Evolutionary conservation across 2,329 filamentous ascomycete species (phyloP), one percentile per base, ranked within the genome.

Genomic region (Cercospora sp.): DNA sequence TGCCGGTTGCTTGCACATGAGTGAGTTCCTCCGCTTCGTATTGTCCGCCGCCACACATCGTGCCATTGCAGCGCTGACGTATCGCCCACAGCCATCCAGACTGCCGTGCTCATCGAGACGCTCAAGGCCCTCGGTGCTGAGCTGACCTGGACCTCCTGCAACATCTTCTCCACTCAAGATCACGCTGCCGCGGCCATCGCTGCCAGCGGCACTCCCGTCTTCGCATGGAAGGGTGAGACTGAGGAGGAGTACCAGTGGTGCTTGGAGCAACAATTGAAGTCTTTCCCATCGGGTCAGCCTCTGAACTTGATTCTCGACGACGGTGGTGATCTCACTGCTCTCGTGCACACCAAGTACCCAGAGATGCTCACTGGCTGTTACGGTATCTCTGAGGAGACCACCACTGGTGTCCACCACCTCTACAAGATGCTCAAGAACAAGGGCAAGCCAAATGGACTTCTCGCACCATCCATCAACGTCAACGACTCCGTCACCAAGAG

Each of bases 181-280:
- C 94, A 98, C 85, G 95, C 95, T 78, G 95, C 95, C 65, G 94
- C 95, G 75, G 95, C 95, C 82, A 97, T 99, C 85, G 95, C 95
- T 76, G 95, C 94, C 67, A 86, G 89, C 65, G 95, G 94, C 82
- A 91, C 96, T 74, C 94, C 94, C 78, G 94, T 99, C 78, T 91
- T 91, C 79, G 89, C 89, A 77, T 91, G 89, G 89, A 91, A 91
- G 84, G 89, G 94, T 80, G 95, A 99, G 92, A 97, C 94, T 77
- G 95, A 99, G 85, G 95, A 98, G 86, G 95, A 98, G 87, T 99
- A 98, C 89, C 89, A 97, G 84, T 98, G 95, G 95, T 99, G 95
- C 85, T 87, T 98, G 80, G 94, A 98, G 88, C 95, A 99, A 89
- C 95, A 98, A 87, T 91, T 99, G 79, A 82, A 87, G 74, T 91